Base-by-base conservation (phyloP, 2,329 filamentous ascomycete genomes). In the Calonectria leucothoes region DNA sequence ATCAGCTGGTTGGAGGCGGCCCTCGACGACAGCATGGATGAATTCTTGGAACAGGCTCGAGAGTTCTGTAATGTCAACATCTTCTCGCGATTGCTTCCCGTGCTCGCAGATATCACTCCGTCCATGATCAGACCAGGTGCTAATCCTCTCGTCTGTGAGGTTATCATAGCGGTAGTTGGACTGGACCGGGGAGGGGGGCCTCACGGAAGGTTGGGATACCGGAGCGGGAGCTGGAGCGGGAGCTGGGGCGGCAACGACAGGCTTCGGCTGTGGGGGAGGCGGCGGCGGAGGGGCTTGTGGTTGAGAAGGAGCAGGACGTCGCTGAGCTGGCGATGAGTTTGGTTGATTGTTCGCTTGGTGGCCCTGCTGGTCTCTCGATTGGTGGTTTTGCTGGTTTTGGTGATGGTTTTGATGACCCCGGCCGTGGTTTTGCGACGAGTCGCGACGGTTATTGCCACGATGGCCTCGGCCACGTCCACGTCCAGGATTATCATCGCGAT, bases 31-130 rank as follows among this genome's bases (percentile, higher is more conserved):
- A 39, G 94, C 92, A 74, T 93, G 92, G 42, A 97, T 90, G 45
- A 98, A 90, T 83, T 99, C 97, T 85, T 98, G 95, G 78, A 96
- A 95, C 27, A 98, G 87, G 17, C 90, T 90, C 35, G 93, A 92
- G 45, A 98, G 86, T 71, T 92, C 91, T 57, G 93, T 88, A 10
- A 90, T 86, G 80, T 97, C 93, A 77, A 94, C 91, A 76, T 93
- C 90, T 42, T 90, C 86, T 78, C 92, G 90, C 61, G 93, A 92
- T 77, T 92, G 88, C 52, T 89, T 83, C 29, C 93, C 94, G 78
- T 91, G 88, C 27, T 91, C 89, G 25, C 96, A 85, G 15, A 98
- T 86, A 31, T 91, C 90, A 74, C 93, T 88, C 70, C 92, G 93
- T 35, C 94, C 94, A 57, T 86, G 88, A 39, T 89, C 87, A 48